Evolutionary conservation across 1,284 basidiomycete genomes (phyloP).

Genomic region (Phlebopus sp.): DNA sequence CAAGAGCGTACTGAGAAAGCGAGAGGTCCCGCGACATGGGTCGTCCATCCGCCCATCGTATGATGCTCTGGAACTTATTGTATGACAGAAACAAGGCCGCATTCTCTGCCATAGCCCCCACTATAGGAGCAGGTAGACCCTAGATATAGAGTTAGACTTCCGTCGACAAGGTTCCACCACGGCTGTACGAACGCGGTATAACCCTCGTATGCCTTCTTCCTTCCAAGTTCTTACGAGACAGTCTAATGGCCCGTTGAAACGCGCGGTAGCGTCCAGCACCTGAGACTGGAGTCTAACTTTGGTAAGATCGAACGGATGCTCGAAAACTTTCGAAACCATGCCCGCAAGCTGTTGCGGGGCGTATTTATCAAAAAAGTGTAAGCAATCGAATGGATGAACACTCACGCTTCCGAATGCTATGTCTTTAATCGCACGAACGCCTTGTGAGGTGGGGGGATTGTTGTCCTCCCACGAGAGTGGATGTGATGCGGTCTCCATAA

Average conservation of each 20-base stretch:
- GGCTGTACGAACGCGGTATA: conserved; percentile 72
- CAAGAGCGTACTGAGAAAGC: conserved; percentile 71
- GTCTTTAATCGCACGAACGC: conserved; percentile 40
- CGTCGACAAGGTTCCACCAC: not conserved
- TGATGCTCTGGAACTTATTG: conserved; percentile 74
- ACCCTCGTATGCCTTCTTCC: conserved; percentile 78
- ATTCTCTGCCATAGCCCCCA: conserved; percentile 92
- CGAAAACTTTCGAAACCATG: conserved; percentile 69
- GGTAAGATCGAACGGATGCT: conserved; percentile 75
- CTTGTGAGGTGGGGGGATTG: conserved; percentile 20
- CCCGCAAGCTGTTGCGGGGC: conserved; percentile 59
- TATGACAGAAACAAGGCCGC: conserved; percentile 89
- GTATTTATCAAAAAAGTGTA: not conserved
- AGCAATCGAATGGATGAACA: conserved; percentile 1
- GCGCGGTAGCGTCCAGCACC: conserved; percentile 65
- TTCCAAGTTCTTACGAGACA: conserved; percentile 79
- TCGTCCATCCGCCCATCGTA: conserved; percentile 40
- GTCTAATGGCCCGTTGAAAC: conserved; percentile 84
- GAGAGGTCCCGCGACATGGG: conserved; percentile 44
- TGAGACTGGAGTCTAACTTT: conserved; percentile 88
- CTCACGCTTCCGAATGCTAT: conserved; percentile 52
- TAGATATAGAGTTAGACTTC: conserved; percentile 31
- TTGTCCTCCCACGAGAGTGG: conserved; percentile 22
- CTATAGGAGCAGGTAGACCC: conserved; percentile 90
- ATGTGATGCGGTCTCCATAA: conserved; percentile 23